A percentile compares a stretch with the other conserved stretches of the same genome.
phyloP scores from a whole-genome alignment of 2,329 filamentous ascomycete species.

The Amylocarpus encephaloides region DNA sequence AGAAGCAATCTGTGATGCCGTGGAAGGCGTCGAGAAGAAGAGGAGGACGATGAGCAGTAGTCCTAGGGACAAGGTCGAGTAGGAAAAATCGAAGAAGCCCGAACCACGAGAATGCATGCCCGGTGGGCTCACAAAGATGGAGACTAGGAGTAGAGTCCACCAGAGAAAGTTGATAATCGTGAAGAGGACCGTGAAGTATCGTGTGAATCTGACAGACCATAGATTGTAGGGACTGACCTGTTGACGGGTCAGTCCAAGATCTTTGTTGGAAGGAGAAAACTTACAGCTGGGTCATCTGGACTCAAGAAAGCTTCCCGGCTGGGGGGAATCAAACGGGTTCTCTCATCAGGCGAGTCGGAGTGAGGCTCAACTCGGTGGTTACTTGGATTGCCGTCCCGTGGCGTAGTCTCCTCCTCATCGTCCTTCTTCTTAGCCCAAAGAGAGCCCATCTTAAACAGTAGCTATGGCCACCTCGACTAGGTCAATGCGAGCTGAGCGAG shows the following conservation, averaged over 20 bases:
- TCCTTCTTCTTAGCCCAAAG: slow-evolving; percentile 50
- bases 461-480: background rate
- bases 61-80: slow-evolving; percentile 68
- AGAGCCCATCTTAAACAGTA: slow-evolving; percentile 40
- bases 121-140: slow-evolving; percentile 84
- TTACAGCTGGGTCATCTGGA: slow-evolving; percentile 74
- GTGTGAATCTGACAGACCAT: slow-evolving; percentile 77
- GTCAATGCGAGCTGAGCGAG: no score
- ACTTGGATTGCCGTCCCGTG: slow-evolving; percentile 21
- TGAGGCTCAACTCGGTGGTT: slow-evolving; percentile 23
- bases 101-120: slow-evolving; percentile 36
- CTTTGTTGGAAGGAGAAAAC: slow-evolving; percentile 22
- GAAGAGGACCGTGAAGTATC: slow-evolving; percentile 72
- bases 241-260: no score
- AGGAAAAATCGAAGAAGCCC: slow-evolving; percentile 33
- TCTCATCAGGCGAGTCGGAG: slow-evolving; percentile 47
- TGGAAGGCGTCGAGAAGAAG: slow-evolving; percentile 83
- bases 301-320: slow-evolving; percentile 51
- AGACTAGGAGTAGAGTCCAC: slow-evolving; percentile 88
- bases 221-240: slow-evolving; percentile 84
- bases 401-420: slow-evolving; percentile 16
- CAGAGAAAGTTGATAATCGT: slow-evolving; percentile 73
- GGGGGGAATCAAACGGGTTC: slow-evolving; percentile 37
- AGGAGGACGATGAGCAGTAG: slow-evolving; percentile 71
- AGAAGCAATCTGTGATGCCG: slow-evolving; percentile 67